Evolutionary conservation across 805 yeast species (phyloP).

Genomic region (Candida vaughaniae): DNA sequence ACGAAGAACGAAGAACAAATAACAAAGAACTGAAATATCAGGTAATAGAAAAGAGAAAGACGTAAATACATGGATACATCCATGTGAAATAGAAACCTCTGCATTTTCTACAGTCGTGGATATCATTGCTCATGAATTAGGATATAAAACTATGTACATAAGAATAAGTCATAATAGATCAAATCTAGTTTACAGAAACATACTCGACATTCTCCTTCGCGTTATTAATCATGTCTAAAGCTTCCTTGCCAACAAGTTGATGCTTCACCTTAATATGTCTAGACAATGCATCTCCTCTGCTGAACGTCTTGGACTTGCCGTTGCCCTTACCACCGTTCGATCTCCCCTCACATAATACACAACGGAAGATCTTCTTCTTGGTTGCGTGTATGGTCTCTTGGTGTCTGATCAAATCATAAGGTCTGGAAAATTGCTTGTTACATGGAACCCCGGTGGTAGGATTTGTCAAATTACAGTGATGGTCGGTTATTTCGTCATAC

Average conservation of each 20-base stretch:
- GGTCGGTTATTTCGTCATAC: constrained; percentile 37
- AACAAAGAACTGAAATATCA: no score
- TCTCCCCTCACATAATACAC: constrained; percentile 48
- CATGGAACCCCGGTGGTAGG: constrained; percentile 66
- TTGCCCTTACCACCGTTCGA: constrained; percentile 49
- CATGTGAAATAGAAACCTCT: no score
- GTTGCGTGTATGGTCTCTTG: constrained; percentile 50
- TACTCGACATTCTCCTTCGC: constrained; percentile 80
- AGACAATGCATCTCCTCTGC: constrained; percentile 47
- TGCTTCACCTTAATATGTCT: constrained; percentile 76
- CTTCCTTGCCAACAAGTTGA: constrained; percentile 63
- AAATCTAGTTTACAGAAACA: constrained; percentile 18
- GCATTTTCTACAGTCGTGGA: no score
- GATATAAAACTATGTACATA: constrained; percentile 9
- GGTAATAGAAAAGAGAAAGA: no score
- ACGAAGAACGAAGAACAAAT: no score
- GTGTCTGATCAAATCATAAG: constrained; percentile 46
- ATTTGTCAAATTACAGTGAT: constrained; percentile 58
- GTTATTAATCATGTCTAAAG: constrained; percentile 66
- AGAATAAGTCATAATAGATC: neutral
- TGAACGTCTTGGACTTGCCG: constrained; percentile 48
- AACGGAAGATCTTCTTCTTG: constrained; percentile 44
- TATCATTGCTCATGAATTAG: constrained; percentile 2
- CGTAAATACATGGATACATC: no score
- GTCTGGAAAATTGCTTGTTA: constrained; percentile 78